Conservation (phyloP, 2,329 filamentous ascomycete species). For the Colletotrichum agaves region DNA sequence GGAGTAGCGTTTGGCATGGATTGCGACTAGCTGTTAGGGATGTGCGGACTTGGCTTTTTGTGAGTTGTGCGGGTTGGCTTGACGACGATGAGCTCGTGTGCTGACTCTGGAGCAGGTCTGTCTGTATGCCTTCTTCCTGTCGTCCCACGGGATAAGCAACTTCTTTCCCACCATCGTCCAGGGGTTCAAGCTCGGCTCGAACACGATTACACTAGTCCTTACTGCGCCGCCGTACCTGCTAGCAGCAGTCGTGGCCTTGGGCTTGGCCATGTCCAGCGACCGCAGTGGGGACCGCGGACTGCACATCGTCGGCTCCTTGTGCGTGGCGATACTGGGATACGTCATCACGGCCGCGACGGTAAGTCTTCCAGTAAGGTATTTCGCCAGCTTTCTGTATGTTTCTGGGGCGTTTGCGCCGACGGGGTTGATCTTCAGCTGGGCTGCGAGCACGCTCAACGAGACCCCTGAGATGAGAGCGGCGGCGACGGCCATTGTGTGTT, state of each 20-base stretch:
- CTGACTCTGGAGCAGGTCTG: constrained; percentile 15
- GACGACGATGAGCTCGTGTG: neutral
- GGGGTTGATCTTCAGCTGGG: constrained; percentile 49
- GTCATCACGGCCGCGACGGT: constrained; percentile 69
- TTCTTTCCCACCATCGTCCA: constrained; percentile 47
- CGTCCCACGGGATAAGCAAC: constrained; percentile 41
- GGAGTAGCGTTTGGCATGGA: constrained; percentile 38
- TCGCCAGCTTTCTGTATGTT: constrained; percentile 45
- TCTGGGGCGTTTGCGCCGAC: constrained; percentile 43
- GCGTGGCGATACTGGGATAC: constrained; percentile 64
- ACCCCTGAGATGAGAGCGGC: constrained; percentile 52
- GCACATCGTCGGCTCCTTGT: constrained; percentile 38
- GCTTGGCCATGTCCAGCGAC: constrained; percentile 39
- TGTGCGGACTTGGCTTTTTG: constrained; percentile 42
- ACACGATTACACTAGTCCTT: constrained; percentile 46
- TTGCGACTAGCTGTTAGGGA: constrained; percentile 41
- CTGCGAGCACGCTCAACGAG: constrained; percentile 45
- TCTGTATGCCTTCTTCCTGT: constrained; percentile 40
- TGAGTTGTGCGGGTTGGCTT: constrained; percentile 33
- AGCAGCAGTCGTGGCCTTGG: constrained; percentile 35
- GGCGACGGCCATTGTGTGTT: constrained; percentile 49
- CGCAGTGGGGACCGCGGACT: constrained; percentile 38
- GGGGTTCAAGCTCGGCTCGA: constrained; percentile 44
- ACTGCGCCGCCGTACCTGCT: constrained; percentile 44
- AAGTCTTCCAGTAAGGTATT: constrained; percentile 62